Percentiles rank a stretch among this genome's conserved stretches.
These are phyloP conservation scores for Colletotrichum falcatum DNA, from an alignment of 2,329 filamentous ascomycete species.

Conservation along the genomic window DNA sequence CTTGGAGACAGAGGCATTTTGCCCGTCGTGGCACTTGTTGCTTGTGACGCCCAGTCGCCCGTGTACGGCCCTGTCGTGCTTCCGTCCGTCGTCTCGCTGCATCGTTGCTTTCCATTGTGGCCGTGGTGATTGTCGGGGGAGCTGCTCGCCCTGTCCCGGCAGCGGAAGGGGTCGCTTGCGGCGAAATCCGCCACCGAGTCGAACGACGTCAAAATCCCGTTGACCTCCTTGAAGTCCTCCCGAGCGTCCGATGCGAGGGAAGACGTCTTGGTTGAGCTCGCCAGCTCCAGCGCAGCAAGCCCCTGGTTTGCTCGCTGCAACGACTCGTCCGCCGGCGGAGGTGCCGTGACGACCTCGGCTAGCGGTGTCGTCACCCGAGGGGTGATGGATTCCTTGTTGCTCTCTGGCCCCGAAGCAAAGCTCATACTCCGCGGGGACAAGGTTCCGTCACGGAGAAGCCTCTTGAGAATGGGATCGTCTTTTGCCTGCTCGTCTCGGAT, in stretches of 20 bases:
- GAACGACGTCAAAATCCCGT: slow-evolving; percentile 59
- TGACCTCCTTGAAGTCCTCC: slow-evolving; percentile 56
- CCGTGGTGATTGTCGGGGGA: slow-evolving; percentile 53
- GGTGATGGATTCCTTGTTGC: slow-evolving; percentile 26
- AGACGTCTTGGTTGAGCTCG: slow-evolving; percentile 47
- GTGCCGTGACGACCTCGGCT: slow-evolving; percentile 35
- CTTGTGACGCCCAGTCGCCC: slow-evolving; percentile 72
- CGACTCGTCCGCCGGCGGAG: slow-evolving; percentile 42
- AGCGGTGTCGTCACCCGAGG: slow-evolving; percentile 39
- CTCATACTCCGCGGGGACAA: slow-evolving; percentile 61
- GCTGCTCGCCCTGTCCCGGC: slow-evolving; percentile 49
- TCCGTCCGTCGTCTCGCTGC: slow-evolving; percentile 72
- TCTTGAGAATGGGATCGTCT: slow-evolving; percentile 54
- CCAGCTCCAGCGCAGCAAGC: slow-evolving; percentile 45
- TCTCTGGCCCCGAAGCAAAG: slow-evolving; percentile 47
- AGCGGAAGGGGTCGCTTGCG: slow-evolving; percentile 62
- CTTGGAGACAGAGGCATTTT: slow-evolving; percentile 75
- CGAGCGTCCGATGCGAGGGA: slow-evolving; percentile 50
- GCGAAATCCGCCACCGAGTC: slow-evolving; percentile 61
- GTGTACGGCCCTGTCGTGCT: slow-evolving; percentile 65
- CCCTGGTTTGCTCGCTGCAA: slow-evolving; percentile 45
- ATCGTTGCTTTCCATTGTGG: slow-evolving; percentile 63
- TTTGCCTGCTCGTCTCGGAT: slow-evolving; percentile 73
- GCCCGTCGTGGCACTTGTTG: slow-evolving; percentile 71
- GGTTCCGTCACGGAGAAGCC: slow-evolving; percentile 54